Conservation (phyloP, 768 basidiomycete genomes). For the Cystobasidium onofrii region DNA sequence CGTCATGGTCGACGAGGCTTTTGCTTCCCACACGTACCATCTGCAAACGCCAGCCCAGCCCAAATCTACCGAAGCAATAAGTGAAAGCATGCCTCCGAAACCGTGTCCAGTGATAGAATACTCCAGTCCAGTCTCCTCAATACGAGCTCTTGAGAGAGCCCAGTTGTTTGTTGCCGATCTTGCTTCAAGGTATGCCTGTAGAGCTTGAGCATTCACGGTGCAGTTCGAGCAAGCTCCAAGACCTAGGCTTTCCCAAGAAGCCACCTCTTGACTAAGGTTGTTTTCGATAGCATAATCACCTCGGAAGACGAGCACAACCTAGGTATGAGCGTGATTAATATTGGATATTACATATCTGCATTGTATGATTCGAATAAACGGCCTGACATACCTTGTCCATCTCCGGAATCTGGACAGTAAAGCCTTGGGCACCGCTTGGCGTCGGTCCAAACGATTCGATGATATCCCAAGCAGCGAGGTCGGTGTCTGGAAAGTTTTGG, state of each 20-base stretch:
- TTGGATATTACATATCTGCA: too few species aligned
- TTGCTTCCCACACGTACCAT: slow-evolving; percentile 18
- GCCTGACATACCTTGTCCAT: slow-evolving; percentile 16
- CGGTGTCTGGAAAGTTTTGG: slow-evolving; percentile 27
- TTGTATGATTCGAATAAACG: neutral
- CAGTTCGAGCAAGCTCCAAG: slow-evolving; percentile 26
- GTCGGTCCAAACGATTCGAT: slow-evolving; percentile 14
- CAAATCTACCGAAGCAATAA: slow-evolving; percentile 39
- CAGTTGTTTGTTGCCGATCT: slow-evolving; percentile 39
- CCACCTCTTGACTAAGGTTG: neutral
- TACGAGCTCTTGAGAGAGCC: slow-evolving; percentile 34
- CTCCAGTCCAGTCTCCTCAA: slow-evolving; percentile 37
- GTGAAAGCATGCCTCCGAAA: slow-evolving; percentile 38
- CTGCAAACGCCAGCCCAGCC: slow-evolving; percentile 35
- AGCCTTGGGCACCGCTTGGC: slow-evolving; percentile 24
- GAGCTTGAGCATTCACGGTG: slow-evolving; percentile 37
- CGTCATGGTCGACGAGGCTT: too few species aligned
- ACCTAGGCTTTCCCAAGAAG: slow-evolving; percentile 22
- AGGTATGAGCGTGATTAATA: too few species aligned
- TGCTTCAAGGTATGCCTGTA: slow-evolving; percentile 40
- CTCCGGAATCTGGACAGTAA: slow-evolving; percentile 29
- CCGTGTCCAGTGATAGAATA: slow-evolving; percentile 36
- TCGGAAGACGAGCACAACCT: slow-evolving; percentile 18
- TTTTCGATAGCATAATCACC: slow-evolving; percentile 29
- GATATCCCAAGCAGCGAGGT: slow-evolving; percentile 23